Conservation (phyloP, 768 basidiomycete species). For the Macrolepiota albuminosa region DNA sequence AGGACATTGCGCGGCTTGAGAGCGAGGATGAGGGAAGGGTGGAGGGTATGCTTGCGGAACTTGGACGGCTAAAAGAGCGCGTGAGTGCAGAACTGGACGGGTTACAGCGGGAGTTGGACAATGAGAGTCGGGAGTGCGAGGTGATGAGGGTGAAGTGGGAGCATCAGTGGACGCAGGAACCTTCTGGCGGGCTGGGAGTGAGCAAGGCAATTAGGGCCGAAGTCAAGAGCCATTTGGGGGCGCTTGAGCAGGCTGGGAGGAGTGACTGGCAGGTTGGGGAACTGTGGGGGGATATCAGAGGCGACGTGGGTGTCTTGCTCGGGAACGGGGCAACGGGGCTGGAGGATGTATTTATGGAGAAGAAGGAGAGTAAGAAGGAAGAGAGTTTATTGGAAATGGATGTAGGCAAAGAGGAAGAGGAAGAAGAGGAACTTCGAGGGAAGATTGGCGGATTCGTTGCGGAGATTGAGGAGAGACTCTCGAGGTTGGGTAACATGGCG, state of each 20-base stretch:
- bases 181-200: conserved; percentile 53
- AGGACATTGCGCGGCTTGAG: conserved; percentile 70
- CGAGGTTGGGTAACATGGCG: conserved; percentile 74
- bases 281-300: conserved; percentile 67
- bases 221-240: conserved; percentile 66
- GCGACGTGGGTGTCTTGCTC: conserved; percentile 60
- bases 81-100: conserved; percentile 60
- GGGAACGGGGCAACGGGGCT: conserved; percentile 29
- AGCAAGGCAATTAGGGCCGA: conserved; percentile 73
- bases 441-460: conserved; percentile 63
- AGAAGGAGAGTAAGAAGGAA: conserved; percentile 33
- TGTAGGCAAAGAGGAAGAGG: conserved; percentile 55
- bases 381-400: conserved; percentile 62
- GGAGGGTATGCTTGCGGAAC: conserved; percentile 54
- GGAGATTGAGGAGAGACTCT: conserved; percentile 77
- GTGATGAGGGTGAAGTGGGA: conserved; percentile 82
- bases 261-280: conserved; percentile 74
- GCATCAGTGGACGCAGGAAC: conserved; percentile 82
- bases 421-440: conserved; percentile 61
- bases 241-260: conserved; percentile 69
- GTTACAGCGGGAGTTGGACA: conserved; percentile 65
- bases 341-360: conserved; percentile 53
- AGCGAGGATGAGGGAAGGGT: conserved; percentile 67
- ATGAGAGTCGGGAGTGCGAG: conserved; percentile 86
- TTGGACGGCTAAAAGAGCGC: conserved; percentile 52